Conservation (phyloP, 1,284 basidiomycete genomes). For the Stygiomarasmius scandens region DNA sequence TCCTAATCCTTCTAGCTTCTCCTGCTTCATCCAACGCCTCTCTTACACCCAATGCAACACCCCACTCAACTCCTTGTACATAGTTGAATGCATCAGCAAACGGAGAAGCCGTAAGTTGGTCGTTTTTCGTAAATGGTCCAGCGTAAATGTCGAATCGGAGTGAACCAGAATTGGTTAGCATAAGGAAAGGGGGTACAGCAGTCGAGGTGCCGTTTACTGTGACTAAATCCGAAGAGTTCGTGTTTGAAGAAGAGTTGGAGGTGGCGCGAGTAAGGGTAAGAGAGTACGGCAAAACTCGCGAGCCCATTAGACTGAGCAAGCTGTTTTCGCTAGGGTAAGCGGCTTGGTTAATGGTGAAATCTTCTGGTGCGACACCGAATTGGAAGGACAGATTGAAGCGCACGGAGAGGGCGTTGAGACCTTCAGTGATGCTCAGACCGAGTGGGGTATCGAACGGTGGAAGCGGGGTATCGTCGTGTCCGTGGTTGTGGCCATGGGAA, state of each 20-base stretch:
- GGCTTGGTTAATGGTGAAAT: slow-evolving; percentile 67
- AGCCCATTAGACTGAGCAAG: not conserved
- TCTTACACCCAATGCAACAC: slow-evolving; percentile 55
- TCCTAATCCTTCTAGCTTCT: slow-evolving; percentile 35
- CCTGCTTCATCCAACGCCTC: slow-evolving; percentile 55
- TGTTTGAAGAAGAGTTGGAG: slow-evolving; percentile 58
- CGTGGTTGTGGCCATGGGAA: no score
- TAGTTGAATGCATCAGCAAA: slow-evolving; percentile 64
- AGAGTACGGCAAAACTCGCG: slow-evolving; percentile 46
- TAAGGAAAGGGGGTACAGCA: slow-evolving; percentile 60
- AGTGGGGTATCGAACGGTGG: slow-evolving; percentile 55
- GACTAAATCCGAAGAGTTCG: slow-evolving; percentile 37
- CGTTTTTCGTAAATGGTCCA: slow-evolving; percentile 78
- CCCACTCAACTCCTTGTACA: slow-evolving; percentile 52
- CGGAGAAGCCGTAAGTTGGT: slow-evolving; percentile 74
- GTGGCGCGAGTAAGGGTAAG: slow-evolving; percentile 40
- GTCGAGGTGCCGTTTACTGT: slow-evolving; percentile 38
- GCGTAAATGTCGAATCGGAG: slow-evolving; percentile 73
- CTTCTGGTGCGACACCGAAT: slow-evolving; percentile 74
- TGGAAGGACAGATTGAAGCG: slow-evolving; percentile 55
- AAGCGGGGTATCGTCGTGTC: no score
- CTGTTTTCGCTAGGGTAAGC: slow-evolving; percentile 20
- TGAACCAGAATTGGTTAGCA: slow-evolving; percentile 76
- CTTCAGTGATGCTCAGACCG: slow-evolving; percentile 57
- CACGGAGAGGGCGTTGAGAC: slow-evolving; percentile 53